phyloP scores from a whole-genome alignment of 495 filamentous ascomycete genomes.

The Entonaema liquescens region DNA sequence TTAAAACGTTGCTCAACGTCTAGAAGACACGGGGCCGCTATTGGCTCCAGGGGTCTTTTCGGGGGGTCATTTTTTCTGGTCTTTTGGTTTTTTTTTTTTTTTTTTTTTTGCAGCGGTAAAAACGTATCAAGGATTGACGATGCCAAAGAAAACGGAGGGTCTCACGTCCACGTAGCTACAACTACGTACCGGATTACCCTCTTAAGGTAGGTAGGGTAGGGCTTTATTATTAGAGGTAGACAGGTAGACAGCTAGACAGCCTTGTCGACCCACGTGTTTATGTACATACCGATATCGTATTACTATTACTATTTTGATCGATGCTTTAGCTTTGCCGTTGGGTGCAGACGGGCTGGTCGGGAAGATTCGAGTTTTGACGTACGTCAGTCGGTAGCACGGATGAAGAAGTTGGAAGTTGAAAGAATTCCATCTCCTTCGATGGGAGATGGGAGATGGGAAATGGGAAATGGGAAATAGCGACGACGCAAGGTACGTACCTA shows the following conservation, averaged over 20 bases:
- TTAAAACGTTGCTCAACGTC: constrained; percentile 18
- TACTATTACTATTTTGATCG: constrained; percentile 5
- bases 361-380: not conserved
- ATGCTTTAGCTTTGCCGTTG: not conserved
- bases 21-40: not conserved
- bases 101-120: too few species aligned
- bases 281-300: constrained; percentile 1
- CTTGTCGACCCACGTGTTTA: constrained; percentile 6
- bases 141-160: not conserved
- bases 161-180: not conserved
- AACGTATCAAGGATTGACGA: too few species aligned
- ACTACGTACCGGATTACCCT: too few species aligned
- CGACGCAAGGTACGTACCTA: not conserved
- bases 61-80: not conserved
- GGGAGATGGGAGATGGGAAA: constrained; percentile 6
- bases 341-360: not conserved
- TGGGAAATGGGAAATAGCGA: not conserved
- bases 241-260: not conserved
- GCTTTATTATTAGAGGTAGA: too few species aligned
- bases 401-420: constrained; percentile 10
- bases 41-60: not conserved
- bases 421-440: constrained; percentile 32
- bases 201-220: too few species aligned
- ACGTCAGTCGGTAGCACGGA: not conserved
- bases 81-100: too few species aligned